Conservation (phyloP, 148 eudicot species). For the Silene latifolia region DNA sequence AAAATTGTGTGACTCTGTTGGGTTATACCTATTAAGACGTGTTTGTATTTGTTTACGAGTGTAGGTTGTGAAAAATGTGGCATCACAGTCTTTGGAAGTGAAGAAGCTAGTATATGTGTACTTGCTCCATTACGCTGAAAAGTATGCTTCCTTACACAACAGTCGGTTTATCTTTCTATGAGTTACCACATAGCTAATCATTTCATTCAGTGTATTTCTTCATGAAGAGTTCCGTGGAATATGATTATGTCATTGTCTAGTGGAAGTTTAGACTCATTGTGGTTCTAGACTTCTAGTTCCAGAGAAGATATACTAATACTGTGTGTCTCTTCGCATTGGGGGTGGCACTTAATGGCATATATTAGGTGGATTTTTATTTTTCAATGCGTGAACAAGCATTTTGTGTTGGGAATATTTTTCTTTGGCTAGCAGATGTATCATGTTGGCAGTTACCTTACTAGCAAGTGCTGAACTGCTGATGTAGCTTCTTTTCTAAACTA, state of each 20-base stretch:
- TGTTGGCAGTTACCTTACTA: neutral
- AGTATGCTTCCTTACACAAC: slow-evolving; percentile 46
- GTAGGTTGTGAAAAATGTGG: slow-evolving; percentile 98
- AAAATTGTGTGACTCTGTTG: neutral
- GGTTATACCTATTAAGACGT: slow-evolving; percentile 17
- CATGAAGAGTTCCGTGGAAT: neutral
- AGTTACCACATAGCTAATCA: neutral
- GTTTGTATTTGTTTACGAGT: slow-evolving; percentile 18
- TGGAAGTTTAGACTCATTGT: slow-evolving; percentile 2
- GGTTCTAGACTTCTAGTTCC: neutral
- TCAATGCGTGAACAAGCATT: neutral
- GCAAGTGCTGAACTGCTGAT: neutral
- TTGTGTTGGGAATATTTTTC: neutral
- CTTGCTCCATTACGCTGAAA: slow-evolving; percentile 94
- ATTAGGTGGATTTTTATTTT: neutral
- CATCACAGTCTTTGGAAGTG: slow-evolving; percentile 87
- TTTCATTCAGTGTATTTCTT: neutral
- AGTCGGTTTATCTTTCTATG: neutral
- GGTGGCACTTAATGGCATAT: neutral
- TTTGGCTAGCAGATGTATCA: slow-evolving; percentile 11
- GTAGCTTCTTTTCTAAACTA: neutral
- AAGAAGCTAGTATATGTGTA: slow-evolving; percentile 98
- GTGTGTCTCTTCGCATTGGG: neutral
- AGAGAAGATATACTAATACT: neutral
- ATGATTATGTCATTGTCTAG: neutral